Percentiles rank a stretch among this genome's conserved stretches.
Conservation (phyloP, 202 grass and related monocot species). For the Tripidium arundinaceum region DNA sequence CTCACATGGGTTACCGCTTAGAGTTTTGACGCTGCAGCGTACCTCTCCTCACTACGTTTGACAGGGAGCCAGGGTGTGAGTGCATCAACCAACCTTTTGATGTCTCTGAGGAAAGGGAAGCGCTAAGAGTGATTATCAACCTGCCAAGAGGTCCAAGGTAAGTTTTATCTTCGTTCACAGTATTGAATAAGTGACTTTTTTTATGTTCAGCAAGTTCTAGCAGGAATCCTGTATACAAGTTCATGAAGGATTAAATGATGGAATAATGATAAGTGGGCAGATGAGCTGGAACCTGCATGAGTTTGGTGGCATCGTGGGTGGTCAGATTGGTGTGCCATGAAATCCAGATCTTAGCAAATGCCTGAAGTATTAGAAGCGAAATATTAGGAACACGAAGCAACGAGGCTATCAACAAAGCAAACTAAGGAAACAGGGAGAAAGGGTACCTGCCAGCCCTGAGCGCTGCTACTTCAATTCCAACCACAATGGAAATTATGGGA, state of each 20-base stretch:
- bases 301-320: slow-evolving; percentile 83
- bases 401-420: background rate
- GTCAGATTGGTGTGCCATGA: slow-evolving; percentile 88
- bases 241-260: background rate
- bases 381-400: background rate
- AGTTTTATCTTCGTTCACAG: background rate
- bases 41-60: slow-evolving; percentile 20
- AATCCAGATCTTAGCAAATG: slow-evolving; percentile 89
- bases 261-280: background rate
- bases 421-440: background rate
- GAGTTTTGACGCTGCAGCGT: slow-evolving; percentile 33
- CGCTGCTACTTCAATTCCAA: slow-evolving; percentile 74
- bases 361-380: slow-evolving; percentile 27
- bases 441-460: slow-evolving; percentile 78
- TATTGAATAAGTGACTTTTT: background rate
- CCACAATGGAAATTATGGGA: slow-evolving; percentile 89
- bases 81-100: slow-evolving; percentile 57
- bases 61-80: slow-evolving; percentile 53
- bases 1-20: slow-evolving; percentile 12
- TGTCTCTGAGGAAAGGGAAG: slow-evolving; percentile 73
- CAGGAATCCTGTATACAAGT: background rate
- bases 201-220: background rate
- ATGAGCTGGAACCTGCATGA: slow-evolving; percentile 65
- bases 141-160: slow-evolving; percentile 24
- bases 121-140: slow-evolving; percentile 74